A percentile compares a stretch with the other conserved stretches of the same genome.
Evolutionary conservation across 176 grass and related monocot genomes (phyloP).

Genomic region (Otatea glauca): DNA sequence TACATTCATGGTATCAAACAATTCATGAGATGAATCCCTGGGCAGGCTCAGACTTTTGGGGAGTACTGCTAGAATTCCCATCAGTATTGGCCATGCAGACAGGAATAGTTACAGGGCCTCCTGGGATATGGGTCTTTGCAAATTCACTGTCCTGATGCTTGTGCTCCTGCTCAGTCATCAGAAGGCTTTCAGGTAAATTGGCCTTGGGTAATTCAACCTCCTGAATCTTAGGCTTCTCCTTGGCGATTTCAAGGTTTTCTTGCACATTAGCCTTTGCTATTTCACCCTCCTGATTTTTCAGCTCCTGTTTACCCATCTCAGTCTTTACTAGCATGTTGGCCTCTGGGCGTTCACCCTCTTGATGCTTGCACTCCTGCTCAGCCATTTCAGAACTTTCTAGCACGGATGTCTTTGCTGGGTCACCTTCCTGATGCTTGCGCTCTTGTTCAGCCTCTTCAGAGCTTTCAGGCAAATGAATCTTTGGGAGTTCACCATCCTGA

Average conservation of each 20-base stretch:
- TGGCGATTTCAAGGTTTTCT: constrained; percentile 11
- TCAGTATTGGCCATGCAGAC: constrained; percentile 30
- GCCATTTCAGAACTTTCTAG: constrained; percentile 18
- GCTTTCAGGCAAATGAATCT: background rate
- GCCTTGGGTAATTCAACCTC: constrained; percentile 19
- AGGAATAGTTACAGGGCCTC: constrained; percentile 52
- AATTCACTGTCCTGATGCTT: constrained; percentile 34
- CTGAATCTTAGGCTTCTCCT: constrained; percentile 29
- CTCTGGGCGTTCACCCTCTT: constrained; percentile 20
- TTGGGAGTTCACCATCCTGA: constrained; percentile 18
- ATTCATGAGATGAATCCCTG: constrained; percentile 56
- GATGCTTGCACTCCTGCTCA: background rate
- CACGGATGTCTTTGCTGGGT: background rate
- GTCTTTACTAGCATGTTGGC: constrained; percentile 2
- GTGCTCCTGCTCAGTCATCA: constrained; percentile 34
- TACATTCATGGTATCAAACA: constrained; percentile 37
- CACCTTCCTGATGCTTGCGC: constrained; percentile 38
- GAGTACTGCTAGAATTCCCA: constrained; percentile 35
- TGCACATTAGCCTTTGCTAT: background rate
- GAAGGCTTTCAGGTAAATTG: constrained; percentile 4
- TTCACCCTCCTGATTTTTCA: constrained; percentile 25
- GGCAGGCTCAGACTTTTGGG: constrained; percentile 52
- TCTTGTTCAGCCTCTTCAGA: constrained; percentile 20
- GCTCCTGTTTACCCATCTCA: constrained; percentile 12
- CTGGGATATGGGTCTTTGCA: constrained; percentile 39